Base-by-base conservation (phyloP, 441 rosid species). In the Jatropha multifida region DNA sequence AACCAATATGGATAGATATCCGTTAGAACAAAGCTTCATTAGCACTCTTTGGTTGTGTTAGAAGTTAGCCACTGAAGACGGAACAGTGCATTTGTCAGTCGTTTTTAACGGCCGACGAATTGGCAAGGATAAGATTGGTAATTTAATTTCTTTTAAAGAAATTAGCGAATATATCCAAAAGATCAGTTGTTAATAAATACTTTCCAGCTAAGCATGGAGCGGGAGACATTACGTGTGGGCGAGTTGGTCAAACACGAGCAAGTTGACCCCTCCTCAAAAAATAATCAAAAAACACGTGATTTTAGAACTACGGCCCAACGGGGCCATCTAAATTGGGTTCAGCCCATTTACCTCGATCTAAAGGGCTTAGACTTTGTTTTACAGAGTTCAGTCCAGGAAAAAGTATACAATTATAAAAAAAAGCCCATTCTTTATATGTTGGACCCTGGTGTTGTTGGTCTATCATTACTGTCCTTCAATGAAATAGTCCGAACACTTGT, bases 161-260 rank as follows among this genome's bases (percentile, higher is more conserved):
- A 32, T 32, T 32, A 32, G 32, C 32, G 32, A 55, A n/a, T 55
- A 55, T 55, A 18, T 10, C 65, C 41, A 61, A 61, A 61, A 2
- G 10, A 14, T 63, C 17, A 12, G 63, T 26, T 18, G 10, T 56
- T 20, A 8, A 10, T 65, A 42, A 18, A 8, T 65, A 42, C 1
- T 42, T 9, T 26, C 14, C n/a, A 49, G 58, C 20, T 48, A 68
- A 48, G 18, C 58, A 48, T 27, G 46, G 5, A 2, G 17, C 51
- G 4, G 20, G 18, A 56, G 13, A 55, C 64, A 5, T 72, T 42
- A 72, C 54, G 68, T 72, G 75, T 67, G 27, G 75, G 6, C 20
- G 42, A 58, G 54, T 0, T 23, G 51, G 65, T 40, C 32, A 9
- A 64, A 7, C 49, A 64, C 40, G 13, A 26, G 49, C 68, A 48